Evolutionary conservation across 306 rosid species (phyloP).

Genomic region (Corylus avellana): DNA sequence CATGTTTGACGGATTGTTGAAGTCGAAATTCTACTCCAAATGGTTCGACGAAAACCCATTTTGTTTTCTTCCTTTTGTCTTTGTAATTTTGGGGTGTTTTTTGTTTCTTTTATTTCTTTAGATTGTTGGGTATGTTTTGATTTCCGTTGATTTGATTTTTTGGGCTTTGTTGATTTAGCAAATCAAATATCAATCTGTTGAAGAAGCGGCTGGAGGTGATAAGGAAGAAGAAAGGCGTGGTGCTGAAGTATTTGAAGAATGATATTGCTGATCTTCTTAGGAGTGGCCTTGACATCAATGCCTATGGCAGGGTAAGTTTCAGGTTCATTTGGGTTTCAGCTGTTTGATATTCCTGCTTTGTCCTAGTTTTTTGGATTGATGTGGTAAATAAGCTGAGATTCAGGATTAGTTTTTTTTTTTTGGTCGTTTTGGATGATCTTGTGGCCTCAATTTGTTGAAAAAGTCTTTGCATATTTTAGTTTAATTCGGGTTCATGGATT

Average conservation of each 20-base stretch:
- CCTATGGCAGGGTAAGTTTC: slow-evolving; percentile 65
- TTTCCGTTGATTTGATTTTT: slow-evolving; percentile 11
- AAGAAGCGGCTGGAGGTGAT: slow-evolving; percentile 52
- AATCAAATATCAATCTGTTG: slow-evolving; percentile 41
- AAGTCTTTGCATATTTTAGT: background rate
- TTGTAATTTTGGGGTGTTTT: background rate
- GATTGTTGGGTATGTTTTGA: background rate
- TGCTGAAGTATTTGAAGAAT: slow-evolving; percentile 52
- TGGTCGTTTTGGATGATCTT: background rate
- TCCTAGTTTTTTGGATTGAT: background rate
- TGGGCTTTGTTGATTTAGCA: slow-evolving; percentile 43
- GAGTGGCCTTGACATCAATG: slow-evolving; percentile 50
- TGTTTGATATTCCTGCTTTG: background rate
- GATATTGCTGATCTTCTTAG: slow-evolving; percentile 70
- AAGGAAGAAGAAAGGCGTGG: slow-evolving; percentile 51
- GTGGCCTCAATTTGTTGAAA: background rate
- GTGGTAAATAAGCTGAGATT: background rate
- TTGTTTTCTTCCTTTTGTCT: background rate
- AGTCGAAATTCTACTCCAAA: slow-evolving; percentile 59
- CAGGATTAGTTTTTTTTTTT: background rate
- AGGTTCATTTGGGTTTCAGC: slow-evolving; percentile 2
- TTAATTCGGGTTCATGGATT: background rate
- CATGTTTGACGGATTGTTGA: slow-evolving; percentile 64
- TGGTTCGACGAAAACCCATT: slow-evolving; percentile 41
- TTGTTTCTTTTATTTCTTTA: background rate